phyloP scores from a whole-genome alignment of 2,329 filamentous ascomycete genomes.

The Didymella exigua region DNA sequence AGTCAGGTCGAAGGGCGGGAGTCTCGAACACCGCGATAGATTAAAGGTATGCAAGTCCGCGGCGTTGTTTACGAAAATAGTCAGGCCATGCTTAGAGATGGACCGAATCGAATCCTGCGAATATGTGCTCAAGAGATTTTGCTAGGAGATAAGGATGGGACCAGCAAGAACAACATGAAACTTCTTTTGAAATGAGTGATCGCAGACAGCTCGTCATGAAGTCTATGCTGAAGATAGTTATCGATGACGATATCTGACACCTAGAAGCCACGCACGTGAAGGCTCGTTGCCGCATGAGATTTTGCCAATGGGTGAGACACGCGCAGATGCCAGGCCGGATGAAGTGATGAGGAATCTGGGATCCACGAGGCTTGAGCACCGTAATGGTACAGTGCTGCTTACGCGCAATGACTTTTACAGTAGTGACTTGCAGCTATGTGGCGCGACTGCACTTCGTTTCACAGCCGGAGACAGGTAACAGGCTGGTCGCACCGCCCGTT shows the following conservation, averaged over 20 bases:
- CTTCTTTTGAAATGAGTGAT: neutral
- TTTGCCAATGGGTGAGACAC: neutral
- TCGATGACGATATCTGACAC: neutral
- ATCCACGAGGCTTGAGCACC: neutral
- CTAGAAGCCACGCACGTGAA: neutral
- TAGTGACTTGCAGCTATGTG: slow-evolving; percentile 1
- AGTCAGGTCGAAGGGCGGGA: neutral
- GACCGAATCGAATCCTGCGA: neutral
- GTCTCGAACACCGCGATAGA: slow-evolving; percentile 10
- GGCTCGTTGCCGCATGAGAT: neutral
- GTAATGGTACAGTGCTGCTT: neutral
- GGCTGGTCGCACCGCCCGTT: neutral
- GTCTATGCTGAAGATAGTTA: neutral
- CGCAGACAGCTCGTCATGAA: neutral
- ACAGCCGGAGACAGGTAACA: neutral
- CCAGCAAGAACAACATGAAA: neutral
- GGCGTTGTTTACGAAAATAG: neutral
- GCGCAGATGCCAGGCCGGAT: neutral
- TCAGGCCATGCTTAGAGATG: neutral
- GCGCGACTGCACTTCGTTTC: slow-evolving; percentile 3
- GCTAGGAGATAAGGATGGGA: neutral
- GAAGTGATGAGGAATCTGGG: neutral
- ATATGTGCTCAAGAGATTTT: neutral
- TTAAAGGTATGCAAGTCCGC: neutral
- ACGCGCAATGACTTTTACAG: neutral